phyloP scores from a whole-genome alignment of 1,284 basidiomycete genomes.

The Wallemia hederae region DNA sequence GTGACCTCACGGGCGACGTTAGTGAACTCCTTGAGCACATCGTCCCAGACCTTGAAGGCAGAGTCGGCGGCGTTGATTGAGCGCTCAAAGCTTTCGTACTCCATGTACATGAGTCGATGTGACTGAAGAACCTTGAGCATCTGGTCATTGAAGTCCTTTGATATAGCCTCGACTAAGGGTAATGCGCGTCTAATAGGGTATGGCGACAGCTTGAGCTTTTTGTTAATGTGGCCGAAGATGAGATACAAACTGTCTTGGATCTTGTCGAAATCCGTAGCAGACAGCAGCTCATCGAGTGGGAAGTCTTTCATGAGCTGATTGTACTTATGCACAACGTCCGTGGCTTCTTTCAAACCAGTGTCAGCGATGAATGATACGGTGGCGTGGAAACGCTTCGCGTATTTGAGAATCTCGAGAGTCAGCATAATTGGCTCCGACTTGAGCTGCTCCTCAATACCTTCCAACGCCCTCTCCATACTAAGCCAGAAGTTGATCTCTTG shows the following conservation, averaged over 20 bases:
- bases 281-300: conserved; percentile 78
- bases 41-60: conserved; percentile 88
- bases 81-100: conserved; percentile 76
- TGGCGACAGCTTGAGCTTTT: conserved; percentile 77
- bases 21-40: conserved; percentile 89
- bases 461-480: conserved; percentile 68
- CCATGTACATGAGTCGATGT: conserved; percentile 69
- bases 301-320: conserved; percentile 98
- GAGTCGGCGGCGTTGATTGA: conserved; percentile 42
- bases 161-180: conserved; percentile 90
- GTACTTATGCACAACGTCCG: conserved; percentile 77
- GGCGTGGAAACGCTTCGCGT: conserved; percentile 87
- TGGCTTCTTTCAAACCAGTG: conserved; percentile 78
- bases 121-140: conserved; percentile 67
- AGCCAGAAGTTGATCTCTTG: conserved; percentile 99
- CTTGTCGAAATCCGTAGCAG: conserved; percentile 83
- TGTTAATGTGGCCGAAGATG: conserved; percentile 82
- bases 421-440: conserved; percentile 72
- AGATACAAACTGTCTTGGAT: conserved; percentile 59
- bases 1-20: conserved; percentile 88
- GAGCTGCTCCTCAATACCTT: conserved; percentile 73
- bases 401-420: conserved; percentile 80
- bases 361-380: conserved; percentile 95
- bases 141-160: conserved; percentile 83
- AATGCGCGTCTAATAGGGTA: conserved; percentile 87